These are phyloP conservation scores for Symbiodinium natans DNA, from an alignment of 73 alveolate species.

Conservation along the genomic window DNA sequence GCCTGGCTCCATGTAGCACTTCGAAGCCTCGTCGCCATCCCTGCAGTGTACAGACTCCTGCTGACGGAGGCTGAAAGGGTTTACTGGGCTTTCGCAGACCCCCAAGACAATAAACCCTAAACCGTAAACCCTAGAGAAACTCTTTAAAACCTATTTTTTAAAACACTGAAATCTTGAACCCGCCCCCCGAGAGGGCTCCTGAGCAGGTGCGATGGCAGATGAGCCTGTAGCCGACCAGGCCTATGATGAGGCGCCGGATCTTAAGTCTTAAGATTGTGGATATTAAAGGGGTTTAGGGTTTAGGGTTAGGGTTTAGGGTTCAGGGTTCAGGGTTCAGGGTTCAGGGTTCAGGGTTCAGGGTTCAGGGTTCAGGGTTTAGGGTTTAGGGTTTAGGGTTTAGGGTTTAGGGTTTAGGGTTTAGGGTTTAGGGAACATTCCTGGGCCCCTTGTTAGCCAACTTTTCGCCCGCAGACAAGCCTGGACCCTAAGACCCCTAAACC, in stretches of 20 bases:
- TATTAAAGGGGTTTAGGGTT: background rate
- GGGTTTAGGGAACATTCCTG: slow-evolving; percentile 1
- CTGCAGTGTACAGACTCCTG: background rate
- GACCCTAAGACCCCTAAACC: too few relatives aligned
- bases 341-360: too few relatives aligned
- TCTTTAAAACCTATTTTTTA: too few relatives aligned
- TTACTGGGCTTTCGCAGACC: background rate
- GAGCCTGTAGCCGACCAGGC: slow-evolving; percentile 2
- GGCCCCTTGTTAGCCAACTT: too few relatives aligned
- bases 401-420: background rate
- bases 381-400: too few relatives aligned
- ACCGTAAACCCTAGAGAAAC: background rate
- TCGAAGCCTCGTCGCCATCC: background rate
- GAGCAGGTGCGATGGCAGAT: background rate
- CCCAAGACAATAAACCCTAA: background rate
- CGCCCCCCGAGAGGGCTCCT: too few relatives aligned
- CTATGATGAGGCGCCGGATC: background rate
- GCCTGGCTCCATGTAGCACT: background rate
- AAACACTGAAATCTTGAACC: too few relatives aligned
- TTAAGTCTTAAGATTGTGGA: too few relatives aligned
- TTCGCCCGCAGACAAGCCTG: too few relatives aligned
- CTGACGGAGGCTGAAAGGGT: background rate
- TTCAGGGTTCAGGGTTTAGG: too few relatives aligned
- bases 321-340: too few relatives aligned
- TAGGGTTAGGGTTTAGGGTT: background rate